A percentile compares a stretch with the other conserved stretches of the same genome.
Conservation (phyloP, 2,329 filamentous ascomycete species). For the Pseudogymnoascus sp. region DNA sequence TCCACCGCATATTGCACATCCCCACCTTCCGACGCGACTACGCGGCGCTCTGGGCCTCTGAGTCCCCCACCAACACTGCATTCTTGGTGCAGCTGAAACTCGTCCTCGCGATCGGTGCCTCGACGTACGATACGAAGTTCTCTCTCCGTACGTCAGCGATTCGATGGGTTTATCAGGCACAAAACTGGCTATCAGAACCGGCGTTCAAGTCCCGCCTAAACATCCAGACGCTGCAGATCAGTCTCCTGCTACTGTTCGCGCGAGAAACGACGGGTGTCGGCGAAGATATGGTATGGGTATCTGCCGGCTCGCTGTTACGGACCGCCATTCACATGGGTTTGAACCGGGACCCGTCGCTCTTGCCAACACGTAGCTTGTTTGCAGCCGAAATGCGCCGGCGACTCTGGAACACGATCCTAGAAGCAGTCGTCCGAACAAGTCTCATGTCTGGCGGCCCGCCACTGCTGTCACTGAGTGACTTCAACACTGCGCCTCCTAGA, state of each 20-base stretch:
- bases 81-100: conserved; percentile 55
- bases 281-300: conserved; percentile 44
- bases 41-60: conserved; percentile 43
- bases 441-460: conserved; percentile 42
- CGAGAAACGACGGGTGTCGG: conserved; percentile 36
- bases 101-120: conserved; percentile 51
- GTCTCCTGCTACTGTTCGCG: conserved; percentile 40
- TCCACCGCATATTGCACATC: conserved; percentile 47
- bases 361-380: conserved; percentile 33
- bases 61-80: conserved; percentile 29
- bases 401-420: conserved; percentile 48
- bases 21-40: conserved; percentile 45
- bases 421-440: conserved; percentile 42
- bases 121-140: conserved; percentile 44
- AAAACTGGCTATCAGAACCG: conserved; percentile 48
- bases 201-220: conserved; percentile 46
- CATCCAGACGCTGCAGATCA: conserved; percentile 45
- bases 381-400: conserved; percentile 44
- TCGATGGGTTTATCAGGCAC: conserved; percentile 53
- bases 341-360: conserved; percentile 41
- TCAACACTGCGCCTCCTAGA: conserved; percentile 42
- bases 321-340: conserved; percentile 46
- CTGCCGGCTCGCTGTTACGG: conserved; percentile 39
- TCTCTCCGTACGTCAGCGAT: conserved; percentile 44
- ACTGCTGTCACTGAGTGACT: conserved; percentile 40